Conservation (phyloP, 129 eudicot genomes). For the Centrapalus pauciflorus region DNA sequence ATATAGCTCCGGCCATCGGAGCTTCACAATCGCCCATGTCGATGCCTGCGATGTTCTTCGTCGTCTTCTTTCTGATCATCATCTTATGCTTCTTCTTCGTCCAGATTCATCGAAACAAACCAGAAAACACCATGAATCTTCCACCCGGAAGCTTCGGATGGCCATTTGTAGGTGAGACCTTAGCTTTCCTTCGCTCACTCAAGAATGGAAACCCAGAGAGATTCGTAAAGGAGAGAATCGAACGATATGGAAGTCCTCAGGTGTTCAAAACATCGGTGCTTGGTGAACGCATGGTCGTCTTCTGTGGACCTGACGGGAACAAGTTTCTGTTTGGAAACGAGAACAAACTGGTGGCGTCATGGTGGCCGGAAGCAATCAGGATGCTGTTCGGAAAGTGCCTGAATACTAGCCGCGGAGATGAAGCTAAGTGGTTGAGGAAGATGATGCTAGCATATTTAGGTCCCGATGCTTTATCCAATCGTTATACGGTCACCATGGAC, state of each 20-base stretch:
- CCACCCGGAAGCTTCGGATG: not conserved
- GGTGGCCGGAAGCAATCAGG: no score
- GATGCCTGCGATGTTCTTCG: not conserved
- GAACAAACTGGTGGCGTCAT: no score
- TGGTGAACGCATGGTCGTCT: not conserved
- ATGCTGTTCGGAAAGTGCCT: no score
- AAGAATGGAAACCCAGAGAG: not conserved
- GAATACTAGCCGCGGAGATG: no score
- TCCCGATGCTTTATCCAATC: no score
- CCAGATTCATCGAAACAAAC: not conserved
- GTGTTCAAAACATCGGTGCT: no score
- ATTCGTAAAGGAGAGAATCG: no score
- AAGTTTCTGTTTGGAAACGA: no score
- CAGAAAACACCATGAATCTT: not conserved
- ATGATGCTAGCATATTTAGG: no score
- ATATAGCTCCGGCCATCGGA: no score
- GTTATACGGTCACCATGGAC: not conserved
- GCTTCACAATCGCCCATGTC: no score
- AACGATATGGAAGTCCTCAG: not conserved
- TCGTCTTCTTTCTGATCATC: not conserved
- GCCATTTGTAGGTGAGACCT: not conserved
- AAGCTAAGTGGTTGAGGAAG: no score
- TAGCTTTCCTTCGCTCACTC: not conserved
- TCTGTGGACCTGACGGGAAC: not conserved
- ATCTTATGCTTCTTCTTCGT: not conserved